Evolutionary conservation across 2,329 filamentous ascomycete species (phyloP), one percentile per base, ranked within the genome.

Genomic region (Lasiodiplodia theobromae): DNA sequence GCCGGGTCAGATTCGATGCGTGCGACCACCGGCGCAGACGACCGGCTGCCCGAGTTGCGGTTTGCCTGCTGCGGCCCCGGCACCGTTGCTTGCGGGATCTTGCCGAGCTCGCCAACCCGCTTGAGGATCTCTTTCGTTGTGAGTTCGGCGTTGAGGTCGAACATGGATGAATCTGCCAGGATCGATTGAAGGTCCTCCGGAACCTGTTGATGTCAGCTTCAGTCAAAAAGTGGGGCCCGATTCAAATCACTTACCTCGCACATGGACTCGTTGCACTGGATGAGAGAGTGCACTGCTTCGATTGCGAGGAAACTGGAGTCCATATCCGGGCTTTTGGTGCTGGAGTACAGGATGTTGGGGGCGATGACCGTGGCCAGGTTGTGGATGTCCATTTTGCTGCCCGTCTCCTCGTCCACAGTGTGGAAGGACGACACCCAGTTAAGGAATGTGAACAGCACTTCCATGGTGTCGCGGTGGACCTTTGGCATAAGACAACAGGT

Each of bases 381-480:
- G 83, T 97, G 94, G 66, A 97, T 92, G 78, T 99, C 96, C 96
- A 99, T 99, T 85, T 98, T 97, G 74, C 95, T 97, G 31, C 96
- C 96, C 25, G 92, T 92, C 78, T 99, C 96, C 76, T 99, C 96
- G 74, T 99, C 96, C 16, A 99, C 90, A 76, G 97, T 94, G 71
- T 96, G 95, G 84, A 99, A 99, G 1, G 94, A 97, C 4, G 94
- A 94, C 5, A 94, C 93, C 95, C 96, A 99, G 76, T 97, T 97
- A 57, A 99, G 86, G 85, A 99, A 99, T 63, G 90, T 92, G 82
- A 97, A 98, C 1, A 99, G 82, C 52, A 99, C 94, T 81, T 99
- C 96, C 80, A 99, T 89, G 21, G 92, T 94, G 79, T 99, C 96
- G 69, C 96, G 89, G 77, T 99, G 94, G 62, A 90, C 88, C 79